Conservation (phyloP, 2,329 filamentous ascomycete genomes). For the Talaromyces atroroseus region DNA sequence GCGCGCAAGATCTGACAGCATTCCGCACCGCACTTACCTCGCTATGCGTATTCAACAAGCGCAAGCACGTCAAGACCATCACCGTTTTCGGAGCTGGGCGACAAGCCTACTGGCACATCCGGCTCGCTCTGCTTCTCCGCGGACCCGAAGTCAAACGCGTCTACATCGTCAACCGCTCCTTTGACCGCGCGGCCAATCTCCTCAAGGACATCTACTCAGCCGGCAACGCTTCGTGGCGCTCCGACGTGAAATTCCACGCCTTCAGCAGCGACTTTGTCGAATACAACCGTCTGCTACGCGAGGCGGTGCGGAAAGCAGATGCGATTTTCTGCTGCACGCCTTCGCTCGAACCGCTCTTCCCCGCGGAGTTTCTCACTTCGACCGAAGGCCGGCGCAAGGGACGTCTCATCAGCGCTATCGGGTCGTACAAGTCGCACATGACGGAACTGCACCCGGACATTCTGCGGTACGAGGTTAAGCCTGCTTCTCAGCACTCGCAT, state of each 20-base stretch:
- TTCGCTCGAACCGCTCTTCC: conserved; percentile 68
- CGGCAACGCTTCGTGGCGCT: conserved; percentile 56
- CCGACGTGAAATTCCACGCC: conserved; percentile 61
- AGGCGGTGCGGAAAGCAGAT: conserved; percentile 64
- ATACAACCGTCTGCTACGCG: conserved; percentile 61
- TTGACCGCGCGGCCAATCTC: conserved; percentile 41
- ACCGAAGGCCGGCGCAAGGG: conserved; percentile 41
- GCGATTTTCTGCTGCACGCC: conserved; percentile 89
- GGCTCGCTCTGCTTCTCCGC: conserved; percentile 67
- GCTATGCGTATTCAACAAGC: conserved; percentile 58
- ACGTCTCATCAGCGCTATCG: conserved; percentile 40
- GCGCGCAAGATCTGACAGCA: conserved; percentile 63
- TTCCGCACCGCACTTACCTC: conserved; percentile 61
- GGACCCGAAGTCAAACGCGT: conserved; percentile 66
- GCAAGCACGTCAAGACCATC: conserved; percentile 66
- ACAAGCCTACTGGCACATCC: conserved; percentile 92
- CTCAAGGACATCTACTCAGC: conserved; percentile 52
- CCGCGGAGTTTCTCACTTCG: conserved; percentile 64
- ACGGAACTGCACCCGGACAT: conserved; percentile 75
- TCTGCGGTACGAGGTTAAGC: conserved; percentile 57
- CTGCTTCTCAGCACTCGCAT: conserved; percentile 35
- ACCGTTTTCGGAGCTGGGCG: conserved; percentile 82
- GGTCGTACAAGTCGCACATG: conserved; percentile 64
- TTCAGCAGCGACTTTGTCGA: conserved; percentile 67
- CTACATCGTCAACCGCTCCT: conserved; percentile 71